Base-by-base conservation (phyloP, 1,139 yeast genomes). In the Arxiozyma heterogenica region DNA sequence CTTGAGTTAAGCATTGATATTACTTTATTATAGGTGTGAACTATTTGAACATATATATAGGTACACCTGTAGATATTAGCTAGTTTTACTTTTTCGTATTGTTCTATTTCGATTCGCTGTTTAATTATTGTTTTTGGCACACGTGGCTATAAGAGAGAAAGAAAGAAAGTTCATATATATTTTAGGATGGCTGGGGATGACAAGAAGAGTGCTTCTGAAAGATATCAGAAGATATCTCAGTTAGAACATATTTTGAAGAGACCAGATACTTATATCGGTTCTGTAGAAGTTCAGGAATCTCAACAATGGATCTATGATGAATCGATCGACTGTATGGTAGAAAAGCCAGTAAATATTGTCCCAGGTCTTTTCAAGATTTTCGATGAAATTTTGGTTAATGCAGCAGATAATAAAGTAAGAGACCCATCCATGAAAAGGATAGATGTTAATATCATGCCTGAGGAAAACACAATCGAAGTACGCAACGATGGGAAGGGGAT, bases 201-300 rank as follows among this genome's bases (percentile, higher is more conserved):
- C 39, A 51, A 53, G 39, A 75, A 76, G 59, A 69, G 76, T 47
- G 84, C 83, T 15, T 85, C 96, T 9, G 86, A 86, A 52, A 93
- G 88, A 63, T 94, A 94, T 71, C 98, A 93, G 71, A 87, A 87
- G 72, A 82, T 94, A 53, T 84, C 97, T 3, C 98, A 91, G 71
- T 76, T 94, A 64, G 98, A 94, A 67, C 99, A 94, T 78, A 93
- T 94, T 58, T 76, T 94, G 66, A 90, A 90, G 70, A 85, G 99
- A 71, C 99, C 99, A 0, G 99, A 94, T 68, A 93, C 98, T 2
- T 94, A 94, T 72, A 86, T 94, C 63, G 99, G 99, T 7, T 90
- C 98, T 1, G 86, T 91, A 44, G 98, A 93, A 71, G 80, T 78
- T 54, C 83, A 88, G 47, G 86, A 82, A 53, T 80, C 84, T 52